phyloP scores from a whole-genome alignment of 192 early-diverging fungal genomes.

The Coemansia sp. region DNA sequence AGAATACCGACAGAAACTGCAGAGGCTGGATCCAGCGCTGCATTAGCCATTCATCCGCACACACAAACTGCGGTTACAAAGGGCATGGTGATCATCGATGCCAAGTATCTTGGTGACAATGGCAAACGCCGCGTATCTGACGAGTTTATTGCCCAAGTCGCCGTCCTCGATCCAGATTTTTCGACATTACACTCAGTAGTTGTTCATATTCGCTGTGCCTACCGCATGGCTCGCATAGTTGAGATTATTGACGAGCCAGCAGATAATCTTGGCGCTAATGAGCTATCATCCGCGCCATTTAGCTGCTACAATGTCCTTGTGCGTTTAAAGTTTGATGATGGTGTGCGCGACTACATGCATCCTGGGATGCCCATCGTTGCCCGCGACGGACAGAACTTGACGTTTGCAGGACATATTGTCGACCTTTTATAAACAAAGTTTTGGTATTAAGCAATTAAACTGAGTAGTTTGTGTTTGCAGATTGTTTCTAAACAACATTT shows the following conservation, averaged over 20 bases:
- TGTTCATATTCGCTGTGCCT: slow-evolving; percentile 43
- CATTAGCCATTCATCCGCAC: slow-evolving; percentile 62
- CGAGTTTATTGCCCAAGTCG: slow-evolving; percentile 31
- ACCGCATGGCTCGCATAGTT: slow-evolving; percentile 34
- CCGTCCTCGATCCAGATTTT: slow-evolving; percentile 21
- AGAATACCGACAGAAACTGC: slow-evolving; percentile 69
- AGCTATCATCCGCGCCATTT: neutral
- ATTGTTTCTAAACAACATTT: too few relatives aligned
- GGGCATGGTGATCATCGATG: slow-evolving; percentile 58
- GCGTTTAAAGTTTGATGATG: slow-evolving; percentile 32
- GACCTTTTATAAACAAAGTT: too few relatives aligned
- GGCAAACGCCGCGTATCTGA: slow-evolving; percentile 13
- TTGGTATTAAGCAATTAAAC: too few relatives aligned
- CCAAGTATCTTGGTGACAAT: slow-evolving; percentile 8
- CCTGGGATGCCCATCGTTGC: slow-evolving; percentile 39
- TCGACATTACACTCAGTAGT: slow-evolving; percentile 17
- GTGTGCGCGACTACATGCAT: slow-evolving; percentile 24
- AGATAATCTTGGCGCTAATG: neutral
- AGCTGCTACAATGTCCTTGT: slow-evolving; percentile 14
- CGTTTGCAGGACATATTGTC: slow-evolving; percentile 43
- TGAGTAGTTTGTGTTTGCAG: too few relatives aligned
- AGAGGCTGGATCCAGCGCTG: slow-evolving; percentile 71
- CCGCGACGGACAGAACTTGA: slow-evolving; percentile 35
- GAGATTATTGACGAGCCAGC: slow-evolving; percentile 8
- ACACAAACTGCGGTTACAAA: slow-evolving; percentile 32